Evolutionary conservation across 2,329 filamentous ascomycete species (phyloP), one percentile per base, ranked within the genome.

Genomic region (Curvularia lunata): DNA sequence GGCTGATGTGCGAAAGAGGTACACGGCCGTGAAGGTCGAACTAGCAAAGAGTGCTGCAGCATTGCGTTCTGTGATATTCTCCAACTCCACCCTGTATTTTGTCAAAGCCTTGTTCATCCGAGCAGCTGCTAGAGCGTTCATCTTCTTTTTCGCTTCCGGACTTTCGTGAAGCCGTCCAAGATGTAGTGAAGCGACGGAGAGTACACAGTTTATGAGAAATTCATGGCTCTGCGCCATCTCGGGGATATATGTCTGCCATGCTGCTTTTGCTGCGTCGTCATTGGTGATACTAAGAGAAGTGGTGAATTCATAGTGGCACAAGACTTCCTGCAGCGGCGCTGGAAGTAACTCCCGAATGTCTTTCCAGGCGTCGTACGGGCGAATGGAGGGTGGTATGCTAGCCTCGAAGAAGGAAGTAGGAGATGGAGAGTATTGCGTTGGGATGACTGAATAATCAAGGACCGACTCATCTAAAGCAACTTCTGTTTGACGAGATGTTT

Each of bases 121-220:
- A 2, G 65, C 62, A n/a, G 69, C 70, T 9, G 73, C 72, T 7
- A 73, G 45, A 1, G 64, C 62, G 21, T 66, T 68, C 69, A 75
- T 73, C 5, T 54, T 62, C 25, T 19, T 62, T 54, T 64, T 69
- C 10, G 63, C 65, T 21, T 55, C 62, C 53, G 47, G 51, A 16
- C 49, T 48, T 30, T 70, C 66, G 50, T 80, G 74, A 4, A 79
- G 61, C 28, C 77, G 76, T 12, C 75, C 77, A 9, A 82, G 65
- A 55, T 83, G 81, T 25, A 83, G 70, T 2, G 80, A 80, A 12
- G 81, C 75, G 13, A 82, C 66, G 1, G 80, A 78, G 0, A 82
- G 67, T 5, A 83, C 73, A 41, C 78, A 78, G 58, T 82, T 78
- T 8, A 82, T 65, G 7, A 83, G 69, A 47, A 79, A 83, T 2